These are phyloP conservation scores for Juglanconis sp. DNA, from an alignment of 2,329 filamentous ascomycete species.

Conservation along the genomic window DNA sequence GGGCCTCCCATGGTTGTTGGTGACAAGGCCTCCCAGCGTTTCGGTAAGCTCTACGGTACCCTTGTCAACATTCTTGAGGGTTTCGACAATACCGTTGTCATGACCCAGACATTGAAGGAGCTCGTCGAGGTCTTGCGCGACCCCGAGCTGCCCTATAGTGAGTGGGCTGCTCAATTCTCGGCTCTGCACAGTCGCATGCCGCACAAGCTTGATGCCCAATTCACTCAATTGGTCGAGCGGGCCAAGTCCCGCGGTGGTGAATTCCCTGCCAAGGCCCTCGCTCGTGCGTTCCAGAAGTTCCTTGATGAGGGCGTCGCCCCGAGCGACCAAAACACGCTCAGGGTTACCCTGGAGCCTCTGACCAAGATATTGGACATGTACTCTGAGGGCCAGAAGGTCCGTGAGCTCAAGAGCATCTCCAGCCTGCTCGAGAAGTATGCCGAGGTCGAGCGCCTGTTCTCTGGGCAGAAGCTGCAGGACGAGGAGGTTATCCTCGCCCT, in stretches of 20 bases:
- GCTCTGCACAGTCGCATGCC: constrained; percentile 98
- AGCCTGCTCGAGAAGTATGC: constrained; percentile 78
- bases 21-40: constrained; percentile 87
- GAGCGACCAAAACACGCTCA: constrained; percentile 70
- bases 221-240: constrained; percentile 83
- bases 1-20: constrained; percentile 85
- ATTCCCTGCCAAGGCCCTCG: constrained; percentile 86
- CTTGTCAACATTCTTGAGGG: constrained; percentile 86
- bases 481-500: constrained; percentile 92
- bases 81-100: constrained; percentile 97
- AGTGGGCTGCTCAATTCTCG: constrained; percentile 94
- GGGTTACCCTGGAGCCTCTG: constrained; percentile 70
- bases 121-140: constrained; percentile 87
- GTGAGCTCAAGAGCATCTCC: constrained; percentile 82
- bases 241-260: constrained; percentile 74
- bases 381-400: constrained; percentile 80
- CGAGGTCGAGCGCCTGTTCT: constrained; percentile 82
- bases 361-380: constrained; percentile 77
- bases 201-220: constrained; percentile 78
- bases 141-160: constrained; percentile 87
- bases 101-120: constrained; percentile 81
- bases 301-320: constrained; percentile 78
- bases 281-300: constrained; percentile 83
- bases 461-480: constrained; percentile 77
- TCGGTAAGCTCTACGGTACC: constrained; percentile 71